Evolutionary conservation across 768 basidiomycete genomes (phyloP).

Genomic region (Psilocybe sp.): DNA sequence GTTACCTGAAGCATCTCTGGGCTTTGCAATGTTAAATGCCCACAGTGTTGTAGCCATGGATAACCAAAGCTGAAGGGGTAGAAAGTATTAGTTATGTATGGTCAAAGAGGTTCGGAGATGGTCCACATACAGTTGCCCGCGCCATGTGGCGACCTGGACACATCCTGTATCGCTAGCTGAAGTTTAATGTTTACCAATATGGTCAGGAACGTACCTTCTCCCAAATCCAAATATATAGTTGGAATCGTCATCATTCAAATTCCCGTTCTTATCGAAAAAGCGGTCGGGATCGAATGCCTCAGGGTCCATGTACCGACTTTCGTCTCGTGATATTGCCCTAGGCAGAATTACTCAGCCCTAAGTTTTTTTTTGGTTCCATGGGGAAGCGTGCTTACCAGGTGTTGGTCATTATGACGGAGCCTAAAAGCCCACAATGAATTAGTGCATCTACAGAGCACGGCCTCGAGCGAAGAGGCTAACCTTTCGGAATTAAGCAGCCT

Average conservation of each 20-base stretch:
- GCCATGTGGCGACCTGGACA: neutral
- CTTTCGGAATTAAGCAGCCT: slow-evolving; percentile 23
- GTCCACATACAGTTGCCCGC: neutral
- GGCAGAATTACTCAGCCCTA: too few relatives aligned
- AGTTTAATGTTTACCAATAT: neutral
- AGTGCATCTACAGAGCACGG: too few relatives aligned
- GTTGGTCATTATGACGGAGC: too few relatives aligned
- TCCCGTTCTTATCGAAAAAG: neutral
- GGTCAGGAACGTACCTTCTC: neutral
- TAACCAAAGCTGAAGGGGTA: slow-evolving; percentile 15
- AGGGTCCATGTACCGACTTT: neutral
- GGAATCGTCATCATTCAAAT: neutral
- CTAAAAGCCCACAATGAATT: too few relatives aligned
- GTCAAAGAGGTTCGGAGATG: neutral
- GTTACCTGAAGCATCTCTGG: slow-evolving; percentile 22
- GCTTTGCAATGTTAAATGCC: slow-evolving; percentile 25
- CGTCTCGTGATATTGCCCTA: too few relatives aligned
- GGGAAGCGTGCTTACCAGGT: too few relatives aligned
- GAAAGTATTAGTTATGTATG: neutral
- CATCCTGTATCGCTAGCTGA: neutral
- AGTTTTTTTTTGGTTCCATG: too few relatives aligned
- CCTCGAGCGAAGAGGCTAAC: neutral
- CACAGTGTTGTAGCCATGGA: slow-evolving; percentile 23
- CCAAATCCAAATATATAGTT: neutral
- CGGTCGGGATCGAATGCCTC: neutral